A percentile compares a stretch with the other conserved stretches of the same genome.
These are phyloP conservation scores for Singerocomus rubriflavus DNA, from an alignment of 1,284 basidiomycete genomes.

Conservation along the genomic window DNA sequence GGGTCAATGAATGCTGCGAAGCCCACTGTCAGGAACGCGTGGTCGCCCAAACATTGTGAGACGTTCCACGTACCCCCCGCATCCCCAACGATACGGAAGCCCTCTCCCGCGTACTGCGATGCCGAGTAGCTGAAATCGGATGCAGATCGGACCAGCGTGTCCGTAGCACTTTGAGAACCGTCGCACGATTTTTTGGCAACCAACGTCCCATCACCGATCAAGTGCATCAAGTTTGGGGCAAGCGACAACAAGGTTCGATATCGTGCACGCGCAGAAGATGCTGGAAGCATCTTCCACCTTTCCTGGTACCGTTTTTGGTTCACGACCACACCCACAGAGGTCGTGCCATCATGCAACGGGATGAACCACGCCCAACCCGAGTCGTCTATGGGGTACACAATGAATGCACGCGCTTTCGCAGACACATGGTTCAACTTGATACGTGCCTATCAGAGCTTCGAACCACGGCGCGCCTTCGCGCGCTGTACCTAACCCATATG, in stretches of 20 bases:
- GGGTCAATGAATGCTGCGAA: slow-evolving; percentile 61
- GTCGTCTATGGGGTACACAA: slow-evolving; percentile 47
- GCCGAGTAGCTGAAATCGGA: slow-evolving; percentile 74
- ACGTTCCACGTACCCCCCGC: slow-evolving; percentile 53
- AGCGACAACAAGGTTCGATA: slow-evolving; percentile 34
- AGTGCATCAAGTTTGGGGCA: slow-evolving; percentile 48
- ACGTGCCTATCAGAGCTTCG: slow-evolving; percentile 64
- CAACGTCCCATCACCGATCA: slow-evolving; percentile 49
- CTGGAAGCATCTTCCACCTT: slow-evolving; percentile 36
- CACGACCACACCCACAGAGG: slow-evolving; percentile 71
- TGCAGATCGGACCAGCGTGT: slow-evolving; percentile 40
- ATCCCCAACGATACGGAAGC: slow-evolving; percentile 66
- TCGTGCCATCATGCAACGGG: slow-evolving; percentile 64
- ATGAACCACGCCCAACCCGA: slow-evolving; percentile 80
- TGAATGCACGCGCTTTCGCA: slow-evolving; percentile 3
- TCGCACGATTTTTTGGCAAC: slow-evolving; percentile 30
- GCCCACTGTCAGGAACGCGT: background rate
- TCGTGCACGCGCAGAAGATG: slow-evolving; percentile 40
- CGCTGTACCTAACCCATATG: slow-evolving; percentile 51
- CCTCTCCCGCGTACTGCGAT: slow-evolving; percentile 53
- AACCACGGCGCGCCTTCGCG: slow-evolving; percentile 65
- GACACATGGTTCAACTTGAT: background rate
- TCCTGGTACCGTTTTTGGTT: slow-evolving; percentile 52
- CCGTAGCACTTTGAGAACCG: background rate
- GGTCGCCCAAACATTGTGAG: background rate